These are phyloP conservation scores for Chlorella sp. DNA, from an alignment of 139 green algal species.

Conservation along the genomic window DNA sequence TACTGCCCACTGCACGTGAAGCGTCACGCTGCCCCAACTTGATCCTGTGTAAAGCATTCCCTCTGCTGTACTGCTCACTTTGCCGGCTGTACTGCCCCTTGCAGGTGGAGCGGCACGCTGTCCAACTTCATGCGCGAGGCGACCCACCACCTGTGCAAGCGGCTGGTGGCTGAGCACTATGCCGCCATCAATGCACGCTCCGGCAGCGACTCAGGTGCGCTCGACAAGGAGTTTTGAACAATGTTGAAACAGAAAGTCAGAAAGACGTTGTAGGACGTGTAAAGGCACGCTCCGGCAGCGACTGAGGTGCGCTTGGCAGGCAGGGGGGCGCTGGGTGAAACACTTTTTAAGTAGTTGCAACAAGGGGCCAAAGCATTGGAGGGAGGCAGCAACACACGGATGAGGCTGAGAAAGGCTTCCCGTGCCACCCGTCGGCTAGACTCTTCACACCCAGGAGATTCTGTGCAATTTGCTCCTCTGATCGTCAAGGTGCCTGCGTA, in stretches of 20 bases:
- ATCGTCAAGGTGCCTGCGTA: neutral
- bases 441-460: too few species aligned
- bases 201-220: constrained; percentile 28
- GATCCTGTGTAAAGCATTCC: constrained; percentile 31
- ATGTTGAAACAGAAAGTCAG: neutral
- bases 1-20: constrained; percentile 50
- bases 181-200: neutral
- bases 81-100: too few species aligned
- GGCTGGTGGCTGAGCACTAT: constrained; percentile 45
- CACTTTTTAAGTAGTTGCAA: too few species aligned
- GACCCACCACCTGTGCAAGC: constrained; percentile 62
- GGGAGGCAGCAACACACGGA: too few species aligned
- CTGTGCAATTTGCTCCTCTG: neutral
- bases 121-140: constrained; percentile 56
- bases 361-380: too few species aligned
- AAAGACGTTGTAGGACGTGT: too few species aligned
- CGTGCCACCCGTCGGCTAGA: too few species aligned
- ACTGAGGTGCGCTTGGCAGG: neutral
- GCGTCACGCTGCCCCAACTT: constrained; percentile 49
- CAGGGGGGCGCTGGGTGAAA: too few species aligned
- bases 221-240: neutral
- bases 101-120: constrained; percentile 59
- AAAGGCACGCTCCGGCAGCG: too few species aligned
- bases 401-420: too few species aligned
- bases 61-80: neutral